Base-by-base conservation (phyloP, 176 grass and related monocot species). In the Paspalum vaginatum region DNA sequence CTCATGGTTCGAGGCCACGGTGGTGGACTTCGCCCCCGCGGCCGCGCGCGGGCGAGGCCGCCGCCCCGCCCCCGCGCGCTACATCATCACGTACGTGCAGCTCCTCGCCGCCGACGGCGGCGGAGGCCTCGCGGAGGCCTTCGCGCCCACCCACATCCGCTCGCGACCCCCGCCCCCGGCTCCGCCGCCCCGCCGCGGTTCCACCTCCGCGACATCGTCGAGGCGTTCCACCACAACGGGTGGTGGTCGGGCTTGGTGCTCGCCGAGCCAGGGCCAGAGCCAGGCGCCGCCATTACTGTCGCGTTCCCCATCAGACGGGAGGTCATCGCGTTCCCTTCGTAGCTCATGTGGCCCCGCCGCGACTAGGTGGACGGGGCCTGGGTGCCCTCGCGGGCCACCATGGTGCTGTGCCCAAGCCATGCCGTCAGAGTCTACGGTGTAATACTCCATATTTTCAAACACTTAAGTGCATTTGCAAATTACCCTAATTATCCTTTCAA, bases 221-320 rank as follows among this genome's bases (percentile, higher is more conserved):
- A 94, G 89, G 89, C 89, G 9, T 89, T 91, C 81, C 89, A 94
- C 74, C 71, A 89, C 46, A 89, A 94, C n/a, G 89, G 92, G 0
- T 94, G 92, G 92, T 94, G 92, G 92, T 76, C 84, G 0, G 89
- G 92, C n/a, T 73, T 94, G 62, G 61, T 94, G 60, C 10, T 80
- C 74, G 8, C 70, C 56, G 51, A 38, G 10, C 7, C 49, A 12
- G 8, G 52, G n/a, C 13, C 63, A 26, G 53, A 7, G 50, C 0
- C 17, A 21, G 2, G 0, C 14, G 16, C 3, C 40, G 0, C 47
- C 63, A 21, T 82, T 57, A 79, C 73, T 24, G 81, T 91, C 42
- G 82, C 84, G 47, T 89, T 94, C 80, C 92, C 92, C 48, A 63
- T 84, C 49, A 87, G 86, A 26, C 80, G 92, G 25, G 89, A 94